These are phyloP conservation scores for Bathelium albidoporum DNA, from an alignment of 495 filamentous ascomycete species.

Conservation along the genomic window DNA sequence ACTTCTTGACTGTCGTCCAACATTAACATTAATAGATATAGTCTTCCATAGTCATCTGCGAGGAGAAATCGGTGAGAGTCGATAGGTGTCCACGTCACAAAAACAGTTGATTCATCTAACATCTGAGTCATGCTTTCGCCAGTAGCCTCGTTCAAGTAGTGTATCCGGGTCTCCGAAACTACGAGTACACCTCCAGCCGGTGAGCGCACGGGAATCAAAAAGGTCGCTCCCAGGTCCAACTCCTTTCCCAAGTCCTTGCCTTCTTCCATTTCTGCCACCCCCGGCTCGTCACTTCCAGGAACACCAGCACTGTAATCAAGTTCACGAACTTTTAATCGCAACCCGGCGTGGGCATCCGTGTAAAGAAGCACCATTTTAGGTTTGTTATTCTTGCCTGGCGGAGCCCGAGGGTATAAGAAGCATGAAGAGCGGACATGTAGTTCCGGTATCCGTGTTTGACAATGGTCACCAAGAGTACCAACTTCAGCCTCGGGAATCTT, in stretches of 20 bases:
- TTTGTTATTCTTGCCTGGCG: slow-evolving; percentile 34
- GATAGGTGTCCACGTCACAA: slow-evolving; percentile 78
- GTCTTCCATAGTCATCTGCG: slow-evolving; percentile 76
- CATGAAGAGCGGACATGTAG: slow-evolving; percentile 73
- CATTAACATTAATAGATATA: slow-evolving; percentile 70
- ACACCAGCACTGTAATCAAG: slow-evolving; percentile 38
- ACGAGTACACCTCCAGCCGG: slow-evolving; percentile 54
- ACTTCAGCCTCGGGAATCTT: slow-evolving; percentile 38
- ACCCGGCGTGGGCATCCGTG: slow-evolving; percentile 52
- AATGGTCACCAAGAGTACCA: slow-evolving; percentile 55
- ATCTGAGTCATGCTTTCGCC: slow-evolving; percentile 50
- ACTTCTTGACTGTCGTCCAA: slow-evolving; percentile 54
- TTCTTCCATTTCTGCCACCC: slow-evolving; percentile 44
- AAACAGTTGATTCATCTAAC: slow-evolving; percentile 65
- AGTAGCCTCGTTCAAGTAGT: slow-evolving; percentile 65
- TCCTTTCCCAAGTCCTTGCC: slow-evolving; percentile 44
- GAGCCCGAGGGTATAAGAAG: slow-evolving; percentile 61
- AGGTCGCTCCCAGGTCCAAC: slow-evolving; percentile 60
- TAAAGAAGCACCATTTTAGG: slow-evolving; percentile 79
- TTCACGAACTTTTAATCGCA: slow-evolving; percentile 50
- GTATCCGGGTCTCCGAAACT: slow-evolving; percentile 72
- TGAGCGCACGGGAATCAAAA: slow-evolving; percentile 73
- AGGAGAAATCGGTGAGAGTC: slow-evolving; percentile 72
- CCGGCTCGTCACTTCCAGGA: slow-evolving; percentile 35
- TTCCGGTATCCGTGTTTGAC: slow-evolving; percentile 69